These are phyloP conservation scores for Schizochytrium sp. DNA, from an alignment of 108 stramenopile species.

Conservation along the genomic window DNA sequence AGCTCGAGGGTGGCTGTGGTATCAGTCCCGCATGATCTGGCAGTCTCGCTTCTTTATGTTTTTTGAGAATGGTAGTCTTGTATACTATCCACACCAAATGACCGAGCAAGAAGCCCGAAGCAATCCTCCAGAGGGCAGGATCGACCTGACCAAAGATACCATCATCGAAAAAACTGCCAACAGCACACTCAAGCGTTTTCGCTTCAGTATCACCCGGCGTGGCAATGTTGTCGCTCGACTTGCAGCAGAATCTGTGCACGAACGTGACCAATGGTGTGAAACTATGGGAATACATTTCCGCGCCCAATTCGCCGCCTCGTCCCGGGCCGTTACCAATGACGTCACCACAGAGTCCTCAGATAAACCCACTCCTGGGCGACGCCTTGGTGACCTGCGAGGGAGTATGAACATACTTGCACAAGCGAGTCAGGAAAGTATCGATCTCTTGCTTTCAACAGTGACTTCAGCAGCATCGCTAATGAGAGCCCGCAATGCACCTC, in stretches of 20 bases:
- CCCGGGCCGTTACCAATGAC: no score
- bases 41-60: conserved; percentile 57
- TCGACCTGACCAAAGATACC: conserved; percentile 12
- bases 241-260: background rate
- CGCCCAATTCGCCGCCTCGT: background rate
- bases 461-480: conserved; percentile 4
- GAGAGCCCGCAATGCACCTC: background rate
- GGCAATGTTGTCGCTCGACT: conserved; percentile 14
- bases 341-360: no score
- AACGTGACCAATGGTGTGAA: conserved; percentile 42
- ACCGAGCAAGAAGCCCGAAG: conserved; percentile 30
- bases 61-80: background rate
- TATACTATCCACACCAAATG: background rate
- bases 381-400: background rate
- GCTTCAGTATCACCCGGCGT: background rate
- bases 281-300: background rate
- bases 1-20: conserved; percentile 39
- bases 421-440: background rate
- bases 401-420: background rate
- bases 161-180: conserved; percentile 3
- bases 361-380: no score
- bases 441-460: background rate
- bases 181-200: background rate
- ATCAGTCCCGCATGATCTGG: background rate
- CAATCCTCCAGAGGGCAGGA: background rate